Base-by-base conservation (phyloP, 1,284 basidiomycete genomes). In the Trichosporon sp. region DNA sequence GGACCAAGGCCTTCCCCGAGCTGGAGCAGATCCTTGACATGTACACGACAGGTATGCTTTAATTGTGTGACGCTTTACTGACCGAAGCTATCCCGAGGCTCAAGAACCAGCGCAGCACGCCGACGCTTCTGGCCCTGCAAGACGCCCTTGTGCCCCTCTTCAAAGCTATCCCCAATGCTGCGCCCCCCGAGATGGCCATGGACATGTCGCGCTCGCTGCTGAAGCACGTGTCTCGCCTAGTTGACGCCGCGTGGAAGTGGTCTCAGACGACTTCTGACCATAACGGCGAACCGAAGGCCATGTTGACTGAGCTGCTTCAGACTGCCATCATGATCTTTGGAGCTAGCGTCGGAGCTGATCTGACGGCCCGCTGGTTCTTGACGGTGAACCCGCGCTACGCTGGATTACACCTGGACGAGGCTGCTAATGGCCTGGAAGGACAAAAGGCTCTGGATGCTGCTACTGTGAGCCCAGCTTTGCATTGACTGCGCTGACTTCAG, bases 21-120 rank as follows among this genome's bases (percentile, higher is more conserved):
- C 88, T 88, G 73, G 70, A 82, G 11, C 69, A 73, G 14, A 78
- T 89, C 56, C 80, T 92, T 27, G 65, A 71, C 33, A 65, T 66
- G 54, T 70, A 73, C 25, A 58, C 63, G 10, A 49, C 25, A 13
- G 70, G 74, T 75, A 32, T 65, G 73, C 61, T 31, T 31, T 11
- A 11, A 32, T 44, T 23, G 8, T 21, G 1, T 11, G 13, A 3
- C 16, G 16, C 16, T n/a, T 3, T 2, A 27, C 23, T 58, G 56
- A 56, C 11, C 14, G 34, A 36, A 77, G 74, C 67, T 16, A 64
- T 74, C 14, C 67, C 71, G 1, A 62, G 71, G 52, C 60, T 78
- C 27, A 59, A 64, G 29, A 69, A 60, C 8, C 60, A 63, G 37
- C 66, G 69, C 34, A 73, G 71, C 37, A 76, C 75, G 3, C 74